A percentile compares a stretch with the other conserved stretches of the same genome.
Conservation (phyloP, 768 basidiomycete genomes). For the Psilocybe sp. region DNA sequence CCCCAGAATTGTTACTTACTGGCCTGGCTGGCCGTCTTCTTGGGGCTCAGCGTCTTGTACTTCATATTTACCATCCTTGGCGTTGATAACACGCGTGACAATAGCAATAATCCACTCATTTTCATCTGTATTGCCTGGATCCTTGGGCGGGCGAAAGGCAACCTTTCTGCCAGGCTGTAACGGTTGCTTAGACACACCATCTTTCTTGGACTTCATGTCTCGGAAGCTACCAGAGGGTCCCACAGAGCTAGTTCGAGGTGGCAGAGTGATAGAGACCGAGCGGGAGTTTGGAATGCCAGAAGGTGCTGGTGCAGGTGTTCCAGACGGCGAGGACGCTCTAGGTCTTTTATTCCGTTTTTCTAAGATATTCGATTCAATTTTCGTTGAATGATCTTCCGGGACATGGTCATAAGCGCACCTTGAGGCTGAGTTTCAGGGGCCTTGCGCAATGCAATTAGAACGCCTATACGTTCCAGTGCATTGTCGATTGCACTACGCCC, state of each 20-base stretch:
- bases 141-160: slow-evolving; percentile 68
- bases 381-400: background rate
- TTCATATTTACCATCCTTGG: slow-evolving; percentile 67
- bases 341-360: slow-evolving; percentile 82
- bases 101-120: slow-evolving; percentile 81
- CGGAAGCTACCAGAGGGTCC: slow-evolving; percentile 57
- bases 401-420: slow-evolving; percentile 37
- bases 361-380: slow-evolving; percentile 18
- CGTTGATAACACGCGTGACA: slow-evolving; percentile 65
- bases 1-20: slow-evolving; percentile 28
- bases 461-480: slow-evolving; percentile 63
- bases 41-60: slow-evolving; percentile 85
- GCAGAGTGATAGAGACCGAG: slow-evolving; percentile 54
- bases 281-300: slow-evolving; percentile 33
- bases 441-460: slow-evolving; percentile 71
- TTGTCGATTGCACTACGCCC: slow-evolving; percentile 62
- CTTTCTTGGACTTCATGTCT: slow-evolving; percentile 65
- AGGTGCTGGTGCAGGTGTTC: slow-evolving; percentile 44
- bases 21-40: slow-evolving; percentile 74
- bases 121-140: slow-evolving; percentile 42
- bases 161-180: slow-evolving; percentile 76
- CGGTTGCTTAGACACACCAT: slow-evolving; percentile 52
- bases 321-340: slow-evolving; percentile 64
- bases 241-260: slow-evolving; percentile 51
- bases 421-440: slow-evolving; percentile 59